These are phyloP conservation scores for Zancudomyces culisetae DNA, from an alignment of 371 early-diverging fungal species.

Conservation along the genomic window DNA sequence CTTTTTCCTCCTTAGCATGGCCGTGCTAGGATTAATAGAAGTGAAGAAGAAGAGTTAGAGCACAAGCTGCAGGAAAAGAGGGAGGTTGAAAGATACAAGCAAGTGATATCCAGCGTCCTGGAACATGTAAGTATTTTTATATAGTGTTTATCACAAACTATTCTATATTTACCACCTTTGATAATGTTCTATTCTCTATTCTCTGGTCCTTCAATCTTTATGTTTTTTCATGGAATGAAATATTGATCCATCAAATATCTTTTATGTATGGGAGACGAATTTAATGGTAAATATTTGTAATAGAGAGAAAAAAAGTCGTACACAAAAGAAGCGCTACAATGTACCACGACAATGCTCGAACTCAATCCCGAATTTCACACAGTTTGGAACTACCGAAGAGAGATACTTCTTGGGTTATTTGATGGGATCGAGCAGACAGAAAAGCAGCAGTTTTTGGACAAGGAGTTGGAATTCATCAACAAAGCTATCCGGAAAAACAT, in stretches of 20 bases:
- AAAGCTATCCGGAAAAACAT: constrained; percentile 45
- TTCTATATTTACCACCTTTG: too few relatives aligned
- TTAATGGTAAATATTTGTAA: too few relatives aligned
- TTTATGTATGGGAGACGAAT: too few relatives aligned
- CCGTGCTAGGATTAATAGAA: background rate
- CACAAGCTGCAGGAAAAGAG: background rate
- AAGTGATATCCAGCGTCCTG: background rate
- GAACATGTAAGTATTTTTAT: background rate
- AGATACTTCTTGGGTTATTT: constrained; percentile 25
- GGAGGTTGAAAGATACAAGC: background rate
- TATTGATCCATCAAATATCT: too few relatives aligned
- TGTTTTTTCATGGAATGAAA: too few relatives aligned
- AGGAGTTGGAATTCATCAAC: constrained; percentile 43
- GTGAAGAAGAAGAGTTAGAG: background rate
- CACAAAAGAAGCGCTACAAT: constrained; percentile 11
- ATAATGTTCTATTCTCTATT: too few relatives aligned
- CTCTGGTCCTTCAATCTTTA: too few relatives aligned
- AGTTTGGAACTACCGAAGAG: constrained; percentile 74
- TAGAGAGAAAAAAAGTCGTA: background rate
- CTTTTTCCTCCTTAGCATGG: background rate
- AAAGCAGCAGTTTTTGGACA: constrained; percentile 19
- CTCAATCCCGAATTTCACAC: constrained; percentile 79
- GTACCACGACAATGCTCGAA: constrained; percentile 49
- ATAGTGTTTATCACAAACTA: too few relatives aligned
- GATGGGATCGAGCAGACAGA: constrained; percentile 12